A percentile compares a stretch with the other conserved stretches of the same genome.
phyloP scores from a whole-genome alignment of 306 rosid genomes.

The Vachellia pachyceras region DNA sequence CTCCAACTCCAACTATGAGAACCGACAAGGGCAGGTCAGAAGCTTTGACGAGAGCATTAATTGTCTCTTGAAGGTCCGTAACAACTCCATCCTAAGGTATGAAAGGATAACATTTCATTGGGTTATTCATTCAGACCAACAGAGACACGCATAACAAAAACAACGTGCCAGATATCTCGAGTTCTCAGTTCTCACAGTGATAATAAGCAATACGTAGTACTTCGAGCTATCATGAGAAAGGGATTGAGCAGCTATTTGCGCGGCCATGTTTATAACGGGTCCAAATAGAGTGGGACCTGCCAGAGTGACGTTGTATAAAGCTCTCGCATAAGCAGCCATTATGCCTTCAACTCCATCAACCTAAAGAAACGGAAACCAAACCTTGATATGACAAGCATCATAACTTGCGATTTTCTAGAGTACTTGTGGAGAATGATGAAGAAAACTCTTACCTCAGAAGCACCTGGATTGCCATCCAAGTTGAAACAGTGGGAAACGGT shows the following conservation, averaged over 20 bases:
- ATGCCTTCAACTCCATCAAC: constrained; percentile 88
- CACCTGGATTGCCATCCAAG: constrained; percentile 59
- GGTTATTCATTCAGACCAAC: background rate
- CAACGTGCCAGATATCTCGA: constrained; percentile 31
- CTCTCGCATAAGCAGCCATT: constrained; percentile 72
- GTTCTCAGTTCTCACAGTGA: constrained; percentile 62
- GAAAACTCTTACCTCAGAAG: constrained; percentile 62
- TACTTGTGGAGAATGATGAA: constrained; percentile 9
- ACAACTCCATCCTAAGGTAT: constrained; percentile 77
- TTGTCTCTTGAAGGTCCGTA: constrained; percentile 88
- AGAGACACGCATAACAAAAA: background rate
- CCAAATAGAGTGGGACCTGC: constrained; percentile 94
- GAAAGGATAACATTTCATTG: constrained; percentile 26
- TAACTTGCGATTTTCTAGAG: background rate
- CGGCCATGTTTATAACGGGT: constrained; percentile 74
- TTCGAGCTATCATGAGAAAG: constrained; percentile 46
- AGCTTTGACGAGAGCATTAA: constrained; percentile 74
- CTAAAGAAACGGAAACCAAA: constrained; percentile 39
- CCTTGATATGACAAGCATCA: background rate
- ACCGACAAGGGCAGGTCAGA: constrained; percentile 87
- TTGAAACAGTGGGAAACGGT: constrained; percentile 77
- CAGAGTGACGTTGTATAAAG: constrained; percentile 59
- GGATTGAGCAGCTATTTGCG: constrained; percentile 69
- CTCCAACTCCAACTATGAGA: constrained; percentile 90
- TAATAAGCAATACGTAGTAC: constrained; percentile 75